Conservation (phyloP, 352 stramenopile genomes). For the Pythium periplocum region DNA sequence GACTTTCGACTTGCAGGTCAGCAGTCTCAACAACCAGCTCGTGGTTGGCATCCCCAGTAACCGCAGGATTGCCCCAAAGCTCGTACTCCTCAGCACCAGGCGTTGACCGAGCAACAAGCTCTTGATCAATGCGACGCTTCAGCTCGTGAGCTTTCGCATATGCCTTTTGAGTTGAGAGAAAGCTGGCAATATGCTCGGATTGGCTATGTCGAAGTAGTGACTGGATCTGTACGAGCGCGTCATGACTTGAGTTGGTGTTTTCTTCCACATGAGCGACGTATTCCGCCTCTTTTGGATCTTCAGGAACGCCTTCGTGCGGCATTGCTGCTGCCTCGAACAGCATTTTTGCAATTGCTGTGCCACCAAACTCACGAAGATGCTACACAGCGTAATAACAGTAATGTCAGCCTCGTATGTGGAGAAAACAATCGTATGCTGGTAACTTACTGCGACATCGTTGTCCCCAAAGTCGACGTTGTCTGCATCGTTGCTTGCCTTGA, state of each 20-base stretch:
- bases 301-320: slow-evolving; percentile 4
- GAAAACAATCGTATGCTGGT: background rate
- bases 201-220: slow-evolving; percentile 29
- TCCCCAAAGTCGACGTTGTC: slow-evolving; percentile 38
- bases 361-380: slow-evolving; percentile 33
- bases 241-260: slow-evolving; percentile 24
- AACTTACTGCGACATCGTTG: slow-evolving; percentile 25
- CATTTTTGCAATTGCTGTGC: slow-evolving; percentile 16
- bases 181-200: slow-evolving; percentile 32
- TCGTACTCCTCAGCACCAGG: slow-evolving; percentile 7
- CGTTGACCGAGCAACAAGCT: background rate
- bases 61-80: slow-evolving; percentile 12
- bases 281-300: slow-evolving; percentile 26
- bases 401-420: background rate
- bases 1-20: slow-evolving; percentile 26
- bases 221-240: slow-evolving; percentile 37
- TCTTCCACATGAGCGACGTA: slow-evolving; percentile 33
- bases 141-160: slow-evolving; percentile 23
- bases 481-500: slow-evolving; percentile 17
- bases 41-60: background rate
- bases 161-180: slow-evolving; percentile 24
- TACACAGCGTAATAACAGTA: slow-evolving; percentile 3
- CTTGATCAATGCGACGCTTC: slow-evolving; percentile 8
- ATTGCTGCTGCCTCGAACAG: slow-evolving; percentile 14
- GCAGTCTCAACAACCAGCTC: slow-evolving; percentile 15